Evolutionary conservation across 1,284 basidiomycete genomes (phyloP), one percentile per base, ranked within the genome.

Genomic region (Moesziomyces sp.): DNA sequence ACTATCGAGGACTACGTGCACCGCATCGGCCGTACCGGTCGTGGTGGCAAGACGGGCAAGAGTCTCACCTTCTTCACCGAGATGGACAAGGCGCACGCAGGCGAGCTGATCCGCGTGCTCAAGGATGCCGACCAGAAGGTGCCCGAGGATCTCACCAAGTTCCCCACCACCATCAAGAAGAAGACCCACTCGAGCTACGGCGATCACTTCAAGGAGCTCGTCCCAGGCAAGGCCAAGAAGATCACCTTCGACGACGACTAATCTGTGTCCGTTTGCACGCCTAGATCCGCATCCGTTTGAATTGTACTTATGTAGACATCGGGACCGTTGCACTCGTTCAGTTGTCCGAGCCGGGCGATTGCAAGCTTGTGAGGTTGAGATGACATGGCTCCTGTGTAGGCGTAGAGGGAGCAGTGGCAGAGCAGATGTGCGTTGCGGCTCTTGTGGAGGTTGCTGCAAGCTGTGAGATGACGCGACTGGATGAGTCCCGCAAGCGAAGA

Each of bases 131-230:
- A 92, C 23, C 94, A 87, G 46, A 85, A 86, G 28, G 85, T 86
- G n/a, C 90, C 91, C 50, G 90, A 92, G 80, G 90, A 87, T 24
- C 87, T 97, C 86, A 89, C 91, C 79, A 91, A 91, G 83, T 98
- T 98, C 88, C 94, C 95, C 38, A 93, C 94, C 13, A 79, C 94
- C 52, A 95, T 98, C 86, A 97, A 97, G 88, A 97, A 97, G 88
- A 95, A 92, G 88, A 90, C 91, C 63, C 93, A 94, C 76, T 86
- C 91, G 51, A 91, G 88, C 52, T 85, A 85, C 60, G 84, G 85
- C 26, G 83, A 85, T 51, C 84, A 85, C 64, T 85, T 80, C 73
- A 82, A 82, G 60, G 85, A 85, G 67, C 67, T 85, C 13, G 88
- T 89, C 46, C 90, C 91, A 16, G 90, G 90, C 40, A 90, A 89